These are phyloP conservation scores for Thalassia testudinum DNA, from an alignment of 116 monocot species.

Conservation along the genomic window DNA sequence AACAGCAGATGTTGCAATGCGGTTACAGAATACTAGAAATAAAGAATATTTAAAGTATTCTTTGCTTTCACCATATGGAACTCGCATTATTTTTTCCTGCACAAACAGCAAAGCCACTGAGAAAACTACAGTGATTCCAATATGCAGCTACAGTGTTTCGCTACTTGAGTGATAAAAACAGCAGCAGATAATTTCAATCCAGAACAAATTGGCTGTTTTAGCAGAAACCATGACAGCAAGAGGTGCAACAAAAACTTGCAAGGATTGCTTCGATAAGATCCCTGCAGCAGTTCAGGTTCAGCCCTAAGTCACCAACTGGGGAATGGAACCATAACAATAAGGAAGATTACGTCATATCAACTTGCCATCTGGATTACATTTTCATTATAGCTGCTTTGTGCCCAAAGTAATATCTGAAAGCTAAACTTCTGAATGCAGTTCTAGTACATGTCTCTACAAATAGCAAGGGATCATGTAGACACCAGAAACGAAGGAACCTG, in stretches of 20 bases:
- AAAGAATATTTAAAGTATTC: slow-evolving; percentile 80
- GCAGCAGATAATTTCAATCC: neutral
- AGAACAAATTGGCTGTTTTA: neutral
- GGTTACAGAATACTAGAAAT: slow-evolving; percentile 95
- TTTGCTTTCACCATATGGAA: slow-evolving; percentile 82
- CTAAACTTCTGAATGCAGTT: no score
- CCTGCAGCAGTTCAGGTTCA: no score
- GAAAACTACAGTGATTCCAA: neutral
- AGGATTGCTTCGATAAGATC: neutral
- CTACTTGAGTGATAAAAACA: neutral
- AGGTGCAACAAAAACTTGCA: neutral
- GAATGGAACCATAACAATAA: no score
- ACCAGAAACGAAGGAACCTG: no score
- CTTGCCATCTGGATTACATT: no score
- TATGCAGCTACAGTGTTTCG: neutral
- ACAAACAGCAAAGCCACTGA: slow-evolving; percentile 5
- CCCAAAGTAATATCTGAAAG: no score
- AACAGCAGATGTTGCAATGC: slow-evolving; percentile 62
- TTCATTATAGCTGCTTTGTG: no score
- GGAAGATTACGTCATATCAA: no score
- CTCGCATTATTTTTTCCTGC: slow-evolving; percentile 97
- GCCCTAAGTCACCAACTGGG: no score
- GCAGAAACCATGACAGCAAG: neutral
- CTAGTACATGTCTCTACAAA: no score
- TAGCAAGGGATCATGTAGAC: no score